Evolutionary conservation across 192 early-diverging fungal genomes (phyloP).

Genomic region (Phycomyces nitens): DNA sequence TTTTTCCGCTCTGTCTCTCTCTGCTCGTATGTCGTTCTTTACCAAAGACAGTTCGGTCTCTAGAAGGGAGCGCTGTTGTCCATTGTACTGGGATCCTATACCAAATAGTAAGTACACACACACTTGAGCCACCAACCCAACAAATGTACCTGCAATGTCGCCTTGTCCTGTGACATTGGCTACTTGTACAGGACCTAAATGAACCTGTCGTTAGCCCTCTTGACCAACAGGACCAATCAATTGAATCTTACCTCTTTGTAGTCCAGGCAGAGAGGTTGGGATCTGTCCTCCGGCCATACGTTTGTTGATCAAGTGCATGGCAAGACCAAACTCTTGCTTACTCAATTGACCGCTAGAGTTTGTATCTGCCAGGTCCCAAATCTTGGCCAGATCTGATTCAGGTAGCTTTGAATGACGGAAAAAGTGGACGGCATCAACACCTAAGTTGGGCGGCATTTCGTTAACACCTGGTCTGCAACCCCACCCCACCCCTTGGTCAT

Average conservation of each 20-base stretch:
- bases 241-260: conserved; percentile 6
- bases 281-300: conserved; percentile 50
- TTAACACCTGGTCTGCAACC: neutral
- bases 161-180: no score
- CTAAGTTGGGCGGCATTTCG: conserved; percentile 1
- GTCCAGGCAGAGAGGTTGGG: conserved; percentile 42
- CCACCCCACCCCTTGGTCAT: no score
- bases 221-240: no score
- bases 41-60: conserved; percentile 35
- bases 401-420: conserved; percentile 34
- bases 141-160: no score
- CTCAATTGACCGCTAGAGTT: conserved; percentile 52
- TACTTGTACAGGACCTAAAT: no score
- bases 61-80: conserved; percentile 2
- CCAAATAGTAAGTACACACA: no score
- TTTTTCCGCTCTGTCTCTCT: conserved; percentile 52
- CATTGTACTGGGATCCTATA: no score
- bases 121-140: no score
- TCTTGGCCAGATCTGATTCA: conserved; percentile 32
- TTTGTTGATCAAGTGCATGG: conserved; percentile 72
- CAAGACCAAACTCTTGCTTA: conserved; percentile 72
- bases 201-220: no score
- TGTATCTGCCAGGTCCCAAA: conserved; percentile 63
- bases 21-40: conserved; percentile 54
- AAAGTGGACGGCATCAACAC: conserved; percentile 32